Base-by-base conservation (phyloP, 768 basidiomycete species). In the Podaxis rugospora region DNA sequence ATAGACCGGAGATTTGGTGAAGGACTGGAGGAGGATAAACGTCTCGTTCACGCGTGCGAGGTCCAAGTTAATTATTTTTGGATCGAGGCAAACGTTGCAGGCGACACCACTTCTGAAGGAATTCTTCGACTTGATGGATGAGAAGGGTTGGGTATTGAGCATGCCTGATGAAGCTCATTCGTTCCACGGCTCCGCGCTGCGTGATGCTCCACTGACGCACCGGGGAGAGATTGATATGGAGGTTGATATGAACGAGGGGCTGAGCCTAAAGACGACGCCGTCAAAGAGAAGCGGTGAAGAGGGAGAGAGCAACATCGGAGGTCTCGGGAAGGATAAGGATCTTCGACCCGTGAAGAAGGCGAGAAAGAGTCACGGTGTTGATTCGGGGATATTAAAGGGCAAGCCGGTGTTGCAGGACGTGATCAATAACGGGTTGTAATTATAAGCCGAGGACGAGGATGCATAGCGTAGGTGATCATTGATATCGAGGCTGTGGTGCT, bases 11-110 rank as follows among this genome's bases (percentile, higher is more conserved):
- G 95, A 98, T 56, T 80, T 99, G 1, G 78, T 98, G 25, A 93
- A 90, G 66, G 97, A 99, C 70, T 98, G 96, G 95, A 81, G 97
- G 39, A 75, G 97, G 36, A 88, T 98, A 80, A 99, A 99, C 68
- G 97, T 99, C 16, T 90, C 94, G 5, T 93, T 98, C 71, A 98
- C 96, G 0, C 88, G 97, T 14, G 96, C 95, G 0, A 86, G 89
- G 57, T 84, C 85, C 36, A 99, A 99, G 75, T 77, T 99, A 2
- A 80, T 98, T 72, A 89, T 99, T 61, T 80, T 99, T 66, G 96
- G 97, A 3, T 95, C 93, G 0, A 81, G 88, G 44, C 82, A 75
- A 67, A 99, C 96, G 1, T 79, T 99, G 9, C 71, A 83, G 44
- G 69, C 71, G 27, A 81, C 83, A 0, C 72, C 85, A 0, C 71